Evolutionary conservation across 805 yeast species (phyloP), one percentile per base, ranked within the genome.

Genomic region (Metschnikowia santaceciliae): DNA sequence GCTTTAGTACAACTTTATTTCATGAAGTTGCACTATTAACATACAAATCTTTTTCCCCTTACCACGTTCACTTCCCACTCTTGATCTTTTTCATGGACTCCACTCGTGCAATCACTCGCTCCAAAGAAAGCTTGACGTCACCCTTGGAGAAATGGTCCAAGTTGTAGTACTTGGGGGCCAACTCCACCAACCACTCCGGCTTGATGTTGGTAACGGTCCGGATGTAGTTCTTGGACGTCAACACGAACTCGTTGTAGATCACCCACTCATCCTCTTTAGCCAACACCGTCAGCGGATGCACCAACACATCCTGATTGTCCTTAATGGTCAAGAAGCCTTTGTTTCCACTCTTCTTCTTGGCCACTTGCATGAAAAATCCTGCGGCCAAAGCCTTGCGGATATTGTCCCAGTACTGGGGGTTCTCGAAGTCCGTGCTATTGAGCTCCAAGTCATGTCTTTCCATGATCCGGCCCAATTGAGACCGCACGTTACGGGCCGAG

Each of bases 331-430:
- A 79, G 67, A 86, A 92, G n/a, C 88, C 91, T 57, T 71, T 72
- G 61, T 85, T 86, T 39, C 81, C 78, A n/a, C 87, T 80, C 72
- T 82, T 83, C 75, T 88, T 89, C 73, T 91, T 94, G 33, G 97
- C 98, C 49, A 88, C 96, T 74, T 94, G 99, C 98, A 94, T 91
- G 75, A 94, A 94, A 68, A 90, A 91, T 1, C 99, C 99, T n/a
- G 89, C 80, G 3, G 89, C 79, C 52, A 94, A 70, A 0, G 98
- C 96, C 67, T 86, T 88, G 51, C 96, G 79, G 56, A 94, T 84
- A 61, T 89, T 86, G 59, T 80, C 83, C 68, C 84, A 85, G 70
- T 88, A 90, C 39, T 66, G 64, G 47, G 80, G 81, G 55, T 77
- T 75, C 61, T 83, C 84, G 48, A 55, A 64, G 26, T 81, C 86